Evolutionary conservation across 2,329 filamentous ascomycete genomes (phyloP), one percentile per base, ranked within the genome.

Genomic region (Clathrospora elynae): DNA sequence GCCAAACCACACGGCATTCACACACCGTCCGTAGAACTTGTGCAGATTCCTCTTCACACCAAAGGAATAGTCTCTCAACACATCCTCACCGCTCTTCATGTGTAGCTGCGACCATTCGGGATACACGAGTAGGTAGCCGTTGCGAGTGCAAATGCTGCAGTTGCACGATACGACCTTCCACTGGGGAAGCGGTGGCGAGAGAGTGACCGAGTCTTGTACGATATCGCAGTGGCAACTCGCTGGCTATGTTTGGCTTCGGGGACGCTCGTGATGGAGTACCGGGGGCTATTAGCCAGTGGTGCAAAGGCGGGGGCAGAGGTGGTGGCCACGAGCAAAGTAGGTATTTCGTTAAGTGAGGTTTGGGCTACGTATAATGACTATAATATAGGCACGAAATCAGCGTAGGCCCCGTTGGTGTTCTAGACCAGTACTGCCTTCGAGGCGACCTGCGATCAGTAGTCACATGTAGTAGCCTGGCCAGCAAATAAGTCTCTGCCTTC

Each of bases 151-250:
- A 40, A 75, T 74, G 12, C 76, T 80, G 59, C 79, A 81, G 59
- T 74, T 78, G 70, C 79, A 82, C 25, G 72, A 57, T 22, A 74
- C 36, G 2, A 79, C 70, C 42, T 70, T 63, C 46, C 75, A 67
- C 46, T 75, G 62, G 7, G 73, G 66, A 18, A 81, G 67, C 12
- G 77, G 73, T 20, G 77, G 77, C 22, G 73, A 74, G 36, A 81
- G 69, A 7, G 70, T 75, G 14, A 78, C 66, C 4, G 71, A 70
- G 57, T 78, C 76, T 50, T 72, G 68, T 52, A 82, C 71, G 41
- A 72, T 72, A 33, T 78, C 78, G 62, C 78, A 82, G 61, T 81
- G 78, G 53, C 78, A 81, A 34, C 32, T 42, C 17, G 41, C 73
- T 73, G 5, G 68, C 75, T 37, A 42, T 3, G 33, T 24, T 19